phyloP scores from a whole-genome alignment of 352 stramenopile genomes.

The Pythium sukuiense region DNA sequence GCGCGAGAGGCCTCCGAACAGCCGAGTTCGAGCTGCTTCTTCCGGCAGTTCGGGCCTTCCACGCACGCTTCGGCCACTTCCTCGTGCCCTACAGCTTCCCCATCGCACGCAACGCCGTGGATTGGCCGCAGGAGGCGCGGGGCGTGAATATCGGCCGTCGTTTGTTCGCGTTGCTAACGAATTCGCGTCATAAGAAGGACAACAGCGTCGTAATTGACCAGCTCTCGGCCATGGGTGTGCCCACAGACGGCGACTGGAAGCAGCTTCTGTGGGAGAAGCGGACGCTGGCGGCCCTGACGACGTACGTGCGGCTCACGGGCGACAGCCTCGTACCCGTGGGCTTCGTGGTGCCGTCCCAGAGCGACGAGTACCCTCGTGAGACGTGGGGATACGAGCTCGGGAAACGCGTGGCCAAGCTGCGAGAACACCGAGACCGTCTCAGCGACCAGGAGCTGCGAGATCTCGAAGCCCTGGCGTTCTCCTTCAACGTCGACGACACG shows the following conservation, averaged over 20 bases:
- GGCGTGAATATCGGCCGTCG: conserved; percentile 22
- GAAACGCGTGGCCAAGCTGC: conserved; percentile 14
- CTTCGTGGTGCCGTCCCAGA: conserved; percentile 15
- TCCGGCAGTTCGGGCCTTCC: conserved; percentile 16
- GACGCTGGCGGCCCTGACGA: conserved; percentile 19
- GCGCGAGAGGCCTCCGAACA: not conserved
- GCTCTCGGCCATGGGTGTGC: conserved; percentile 10
- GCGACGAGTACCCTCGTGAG: conserved; percentile 8
- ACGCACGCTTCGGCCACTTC: conserved; percentile 18
- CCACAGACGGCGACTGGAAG: conserved; percentile 17
- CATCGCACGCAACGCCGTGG: conserved; percentile 2
- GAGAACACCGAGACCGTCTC: conserved; percentile 1
- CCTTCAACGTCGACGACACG: conserved; percentile 27
- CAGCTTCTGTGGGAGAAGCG: conserved; percentile 22
- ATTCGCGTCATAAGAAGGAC: conserved; percentile 10
- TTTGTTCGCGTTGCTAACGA: conserved; percentile 20
- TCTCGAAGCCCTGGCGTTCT: conserved; percentile 29
- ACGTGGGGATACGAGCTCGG: conserved; percentile 19
- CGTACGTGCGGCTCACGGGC: conserved; percentile 14
- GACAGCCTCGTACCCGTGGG: conserved; percentile 18
- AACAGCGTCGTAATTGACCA: conserved; percentile 1
- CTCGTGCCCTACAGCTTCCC: conserved; percentile 28
- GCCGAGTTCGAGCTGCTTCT: conserved; percentile 21
- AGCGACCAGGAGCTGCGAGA: conserved; percentile 9
- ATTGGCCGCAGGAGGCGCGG: conserved; percentile 21